Evolutionary conservation across 2,329 filamentous ascomycete genomes (phyloP).

Genomic region (Colletotrichum tanaceti): DNA sequence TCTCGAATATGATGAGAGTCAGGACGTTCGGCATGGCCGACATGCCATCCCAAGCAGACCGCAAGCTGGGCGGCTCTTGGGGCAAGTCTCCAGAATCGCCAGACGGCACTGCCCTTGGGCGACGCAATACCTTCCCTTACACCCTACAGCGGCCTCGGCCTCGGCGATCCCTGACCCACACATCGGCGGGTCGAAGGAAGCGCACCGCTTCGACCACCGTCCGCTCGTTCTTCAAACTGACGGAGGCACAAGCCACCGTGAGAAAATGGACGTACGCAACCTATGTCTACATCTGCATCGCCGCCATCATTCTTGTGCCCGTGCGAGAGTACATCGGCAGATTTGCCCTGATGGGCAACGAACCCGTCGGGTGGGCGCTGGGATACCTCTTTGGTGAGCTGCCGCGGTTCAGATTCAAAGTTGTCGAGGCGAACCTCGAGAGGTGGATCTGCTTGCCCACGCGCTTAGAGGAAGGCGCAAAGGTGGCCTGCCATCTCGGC

Average conservation of each 20-base stretch:
- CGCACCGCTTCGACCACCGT: slow-evolving; percentile 72
- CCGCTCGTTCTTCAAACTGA: slow-evolving; percentile 82
- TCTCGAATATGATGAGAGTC: slow-evolving; percentile 42
- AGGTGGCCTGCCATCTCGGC: slow-evolving; percentile 61
- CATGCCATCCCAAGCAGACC: slow-evolving; percentile 19
- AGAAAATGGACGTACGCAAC: slow-evolving; percentile 87
- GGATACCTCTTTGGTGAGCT: slow-evolving; percentile 89
- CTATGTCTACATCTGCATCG: slow-evolving; percentile 78
- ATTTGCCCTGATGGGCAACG: slow-evolving; percentile 75
- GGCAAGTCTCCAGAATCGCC: slow-evolving; percentile 41
- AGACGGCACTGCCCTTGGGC: slow-evolving; percentile 43
- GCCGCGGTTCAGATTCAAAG: slow-evolving; percentile 75
- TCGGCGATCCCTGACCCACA: slow-evolving; percentile 61
- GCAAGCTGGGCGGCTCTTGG: slow-evolving; percentile 8
- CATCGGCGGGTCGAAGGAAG: slow-evolving; percentile 74
- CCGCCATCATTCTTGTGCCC: slow-evolving; percentile 74
- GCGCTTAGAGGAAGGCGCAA: slow-evolving; percentile 46
- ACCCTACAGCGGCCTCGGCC: slow-evolving; percentile 45
- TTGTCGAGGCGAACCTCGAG: slow-evolving; percentile 75
- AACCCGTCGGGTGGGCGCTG: slow-evolving; percentile 93
- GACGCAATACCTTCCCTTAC: slow-evolving; percentile 67
- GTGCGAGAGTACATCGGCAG: slow-evolving; percentile 76
- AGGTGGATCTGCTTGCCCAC: slow-evolving; percentile 80
- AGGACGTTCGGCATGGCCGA: slow-evolving; percentile 47
- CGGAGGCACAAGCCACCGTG: slow-evolving; percentile 77